phyloP scores from a whole-genome alignment of 208 protist species.

The Trypanosoma brucei region DNA sequence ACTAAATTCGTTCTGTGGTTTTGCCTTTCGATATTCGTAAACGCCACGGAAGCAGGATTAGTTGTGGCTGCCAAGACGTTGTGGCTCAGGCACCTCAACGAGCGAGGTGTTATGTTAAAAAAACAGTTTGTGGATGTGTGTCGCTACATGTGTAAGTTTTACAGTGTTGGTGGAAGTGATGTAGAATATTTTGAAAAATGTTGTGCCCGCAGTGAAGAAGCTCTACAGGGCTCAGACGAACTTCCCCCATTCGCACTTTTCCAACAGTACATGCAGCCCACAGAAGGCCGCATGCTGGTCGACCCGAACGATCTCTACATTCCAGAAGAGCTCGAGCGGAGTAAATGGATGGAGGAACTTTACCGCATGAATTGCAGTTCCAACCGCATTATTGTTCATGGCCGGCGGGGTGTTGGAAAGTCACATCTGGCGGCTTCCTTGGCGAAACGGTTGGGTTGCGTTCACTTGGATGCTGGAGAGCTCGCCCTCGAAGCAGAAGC shows the following conservation, averaged over 20 bases:
- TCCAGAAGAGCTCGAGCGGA: slow-evolving; percentile 50
- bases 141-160: slow-evolving; percentile 41
- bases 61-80: slow-evolving; percentile 46
- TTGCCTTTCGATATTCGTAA: slow-evolving; percentile 52
- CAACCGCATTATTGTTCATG: slow-evolving; percentile 68
- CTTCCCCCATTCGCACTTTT: slow-evolving; percentile 20
- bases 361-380: slow-evolving; percentile 27
- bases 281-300: slow-evolving; percentile 26
- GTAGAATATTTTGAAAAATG: slow-evolving; percentile 48
- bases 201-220: slow-evolving; percentile 23
- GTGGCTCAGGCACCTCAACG: slow-evolving; percentile 47
- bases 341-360: slow-evolving; percentile 34
- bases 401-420: slow-evolving; percentile 49
- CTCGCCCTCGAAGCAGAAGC: slow-evolving; percentile 32
- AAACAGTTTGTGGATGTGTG: slow-evolving; percentile 51
- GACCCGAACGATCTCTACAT: slow-evolving; percentile 59
- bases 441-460: slow-evolving; percentile 47
- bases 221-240: slow-evolving; percentile 7
- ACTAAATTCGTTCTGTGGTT: slow-evolving; percentile 76
- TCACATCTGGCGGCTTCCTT: slow-evolving; percentile 37
- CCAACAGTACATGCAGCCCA: slow-evolving; percentile 21
- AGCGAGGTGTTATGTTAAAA: slow-evolving; percentile 34
- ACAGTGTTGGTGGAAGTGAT: slow-evolving; percentile 41
- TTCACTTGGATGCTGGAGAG: slow-evolving; percentile 63
- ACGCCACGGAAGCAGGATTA: slow-evolving; percentile 42